Conservation (phyloP, 495 filamentous ascomycete genomes). For the Podospora tetraspora region DNA sequence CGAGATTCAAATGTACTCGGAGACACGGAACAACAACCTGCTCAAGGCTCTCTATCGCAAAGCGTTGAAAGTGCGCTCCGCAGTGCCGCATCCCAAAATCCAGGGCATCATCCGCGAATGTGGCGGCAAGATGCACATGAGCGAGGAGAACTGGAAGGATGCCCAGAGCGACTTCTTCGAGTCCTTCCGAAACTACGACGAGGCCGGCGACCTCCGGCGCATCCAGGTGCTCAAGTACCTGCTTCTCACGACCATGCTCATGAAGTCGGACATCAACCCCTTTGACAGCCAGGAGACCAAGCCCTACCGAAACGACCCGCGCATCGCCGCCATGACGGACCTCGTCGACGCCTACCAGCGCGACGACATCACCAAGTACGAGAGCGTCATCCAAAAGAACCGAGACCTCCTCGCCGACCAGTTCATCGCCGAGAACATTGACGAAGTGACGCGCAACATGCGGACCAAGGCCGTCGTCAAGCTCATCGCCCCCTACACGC, state of each 20-base stretch:
- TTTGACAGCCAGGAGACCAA: constrained; percentile 99
- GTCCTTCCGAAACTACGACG: constrained; percentile 97
- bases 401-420: constrained; percentile 84
- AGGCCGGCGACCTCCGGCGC: constrained; percentile 89
- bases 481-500: constrained; percentile 89
- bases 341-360: constrained; percentile 94
- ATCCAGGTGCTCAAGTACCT: constrained; percentile 98
- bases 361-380: constrained; percentile 90
- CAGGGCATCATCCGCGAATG: constrained; percentile 99
- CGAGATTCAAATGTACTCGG: constrained; percentile 98
- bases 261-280: constrained; percentile 99
- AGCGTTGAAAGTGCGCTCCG: constrained; percentile 83
- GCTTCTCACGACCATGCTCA: constrained; percentile 93
- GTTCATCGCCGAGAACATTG: constrained; percentile 98
- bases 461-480: constrained; percentile 93
- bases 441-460: constrained; percentile 97
- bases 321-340: constrained; percentile 94
- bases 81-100: constrained; percentile 95
- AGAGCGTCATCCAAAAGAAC: constrained; percentile 79
- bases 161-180: constrained; percentile 98
- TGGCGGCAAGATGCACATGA: constrained; percentile 99
- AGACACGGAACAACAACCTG: constrained; percentile 95
- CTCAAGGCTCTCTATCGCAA: constrained; percentile 88
- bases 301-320: constrained; percentile 91
- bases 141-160: constrained; percentile 97